phyloP scores from a whole-genome alignment of 768 basidiomycete species.

The Tricholomella constricta region DNA sequence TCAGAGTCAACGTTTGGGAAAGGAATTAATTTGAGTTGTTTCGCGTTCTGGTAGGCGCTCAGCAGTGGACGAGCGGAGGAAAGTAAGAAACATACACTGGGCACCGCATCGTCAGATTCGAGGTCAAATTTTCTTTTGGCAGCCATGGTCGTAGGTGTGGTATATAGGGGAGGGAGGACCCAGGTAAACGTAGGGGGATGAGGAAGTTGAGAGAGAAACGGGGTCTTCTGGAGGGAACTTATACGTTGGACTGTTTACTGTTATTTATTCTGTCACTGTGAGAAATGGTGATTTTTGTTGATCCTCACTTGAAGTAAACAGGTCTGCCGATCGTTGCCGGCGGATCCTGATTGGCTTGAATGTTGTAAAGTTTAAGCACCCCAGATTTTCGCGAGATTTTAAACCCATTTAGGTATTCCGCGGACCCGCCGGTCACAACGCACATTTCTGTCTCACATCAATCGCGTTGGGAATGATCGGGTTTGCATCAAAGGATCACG shows the following conservation, averaged over 20 bases:
- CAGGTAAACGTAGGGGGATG: slow-evolving; percentile 16
- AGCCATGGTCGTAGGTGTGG: slow-evolving; percentile 48
- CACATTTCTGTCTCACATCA: background rate
- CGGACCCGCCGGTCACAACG: background rate
- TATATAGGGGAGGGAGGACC: slow-evolving; percentile 12
- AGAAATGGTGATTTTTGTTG: slow-evolving; percentile 3
- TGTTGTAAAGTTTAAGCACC: background rate
- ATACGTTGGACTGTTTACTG: slow-evolving; percentile 27
- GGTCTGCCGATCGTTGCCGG: slow-evolving; percentile 6
- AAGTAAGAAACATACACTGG: slow-evolving; percentile 40
- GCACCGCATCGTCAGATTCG: slow-evolving; percentile 55
- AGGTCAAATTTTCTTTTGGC: slow-evolving; percentile 76
- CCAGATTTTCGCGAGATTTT: background rate
- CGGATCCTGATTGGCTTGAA: slow-evolving; percentile 2
- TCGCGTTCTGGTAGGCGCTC: slow-evolving; percentile 45
- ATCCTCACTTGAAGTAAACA: slow-evolving; percentile 4
- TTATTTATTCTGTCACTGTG: slow-evolving; percentile 17
- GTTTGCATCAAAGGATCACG: too few relatives aligned
- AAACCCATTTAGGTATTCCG: background rate
- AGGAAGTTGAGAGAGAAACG: slow-evolving; percentile 21
- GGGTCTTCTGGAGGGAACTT: slow-evolving; percentile 24
- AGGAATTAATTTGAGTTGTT: slow-evolving; percentile 74
- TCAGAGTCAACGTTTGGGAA: slow-evolving; percentile 69
- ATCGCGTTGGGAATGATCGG: background rate
- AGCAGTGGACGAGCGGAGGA: slow-evolving; percentile 20